Base-by-base conservation (phyloP, 768 basidiomycete genomes). In the Candolleomyces efflorescens region DNA sequence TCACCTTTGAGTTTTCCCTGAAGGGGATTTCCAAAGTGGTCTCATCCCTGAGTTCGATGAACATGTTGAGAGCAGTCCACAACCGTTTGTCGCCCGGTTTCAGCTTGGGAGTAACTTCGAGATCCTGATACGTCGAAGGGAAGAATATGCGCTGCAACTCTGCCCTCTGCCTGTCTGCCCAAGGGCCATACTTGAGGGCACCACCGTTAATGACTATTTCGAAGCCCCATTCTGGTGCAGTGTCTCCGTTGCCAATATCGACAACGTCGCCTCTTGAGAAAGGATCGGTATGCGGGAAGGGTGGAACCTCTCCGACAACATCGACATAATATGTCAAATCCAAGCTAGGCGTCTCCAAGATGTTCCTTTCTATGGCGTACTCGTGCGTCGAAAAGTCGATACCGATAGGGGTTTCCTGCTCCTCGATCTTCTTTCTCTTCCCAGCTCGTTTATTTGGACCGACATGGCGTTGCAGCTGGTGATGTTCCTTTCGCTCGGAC, bases 161-260 rank as follows among this genome's bases (percentile, higher is more conserved):
- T 13, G 78, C 82, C 91, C 94, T 79, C 71, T 97, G 96, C 23
- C 95, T 81, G 72, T 98, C 96, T 22, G 94, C 89, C 96, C 96
- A 98, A 3, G 96, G 96, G 4, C 96, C 96, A 67, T 98, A 98
- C 18, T 84, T 81, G 37, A 97, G 62, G 37, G 79, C 69, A 0
- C 92, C 95, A 17, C 86, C 85, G 58, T 83, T 76, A n/a, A 98
- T 75, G 17, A 87, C 80, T 17, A 98, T 63, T 65, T 98, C 92
- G 23, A 97, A 73, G 2, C 95, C 96, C 92, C 94, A 98, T 67
- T 98, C 92, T 5, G 96, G 96, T 20, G 90, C 78, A 43, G 87
- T 67, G 64, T 91, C 94, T 0, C 92, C 89, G 66, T 97, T 97
- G 2, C 92, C 94, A 51, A 94, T 78, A 61, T 93, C 87, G 65